Evolutionary conservation across 2,329 filamentous ascomycete species (phyloP), one percentile per base, ranked within the genome.

Genomic region (Venturia pyrina): DNA sequence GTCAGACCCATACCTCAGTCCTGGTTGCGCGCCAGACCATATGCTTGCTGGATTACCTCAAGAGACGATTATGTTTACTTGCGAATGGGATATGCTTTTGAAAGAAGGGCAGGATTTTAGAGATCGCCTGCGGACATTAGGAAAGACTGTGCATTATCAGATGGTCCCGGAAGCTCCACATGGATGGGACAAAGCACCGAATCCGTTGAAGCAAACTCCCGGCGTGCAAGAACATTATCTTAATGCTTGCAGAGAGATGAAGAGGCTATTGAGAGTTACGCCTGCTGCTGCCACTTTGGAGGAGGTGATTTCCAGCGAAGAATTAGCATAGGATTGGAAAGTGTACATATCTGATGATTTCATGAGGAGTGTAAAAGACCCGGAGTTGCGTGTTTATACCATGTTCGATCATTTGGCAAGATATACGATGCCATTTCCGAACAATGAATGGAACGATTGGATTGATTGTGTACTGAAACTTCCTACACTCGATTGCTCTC

Each of bases 31-130:
- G 1, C 78, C 82, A 0, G 78, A 81, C 24, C 73, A 78, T 37
- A 80, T 85, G 70, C 78, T 88, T n/a, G 78, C 79, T 28, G 79
- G 78, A 1, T 73, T 88, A 1, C 85, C 85, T 0, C 76, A 82
- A n/a, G 81, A 87, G 66, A 81, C 87, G 60, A 84, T 86, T 66
- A 74, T 87, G 69, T 85, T 83, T 71, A 82, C 84, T 56, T 87
- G 85, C 72, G 85, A 88, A 72, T 87, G 83, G 82, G 85, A 88
- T 71, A 87, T 87, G 85, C 76, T 88, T 17, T 77, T 87, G n/a
- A 80, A 81, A 17, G 85, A 88, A 72, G 85, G 83, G 6, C 77
- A 87, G 67, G 78, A 80, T 5, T 87, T 92, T 68, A 81, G 84
- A 13, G 79, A 85, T 63, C 79, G 87, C 24, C 73, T 91, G 10